Evolutionary conservation across 2,329 filamentous ascomycete genomes (phyloP), one percentile per base, ranked within the genome.

Genomic region (Verticillium longisporum): DNA sequence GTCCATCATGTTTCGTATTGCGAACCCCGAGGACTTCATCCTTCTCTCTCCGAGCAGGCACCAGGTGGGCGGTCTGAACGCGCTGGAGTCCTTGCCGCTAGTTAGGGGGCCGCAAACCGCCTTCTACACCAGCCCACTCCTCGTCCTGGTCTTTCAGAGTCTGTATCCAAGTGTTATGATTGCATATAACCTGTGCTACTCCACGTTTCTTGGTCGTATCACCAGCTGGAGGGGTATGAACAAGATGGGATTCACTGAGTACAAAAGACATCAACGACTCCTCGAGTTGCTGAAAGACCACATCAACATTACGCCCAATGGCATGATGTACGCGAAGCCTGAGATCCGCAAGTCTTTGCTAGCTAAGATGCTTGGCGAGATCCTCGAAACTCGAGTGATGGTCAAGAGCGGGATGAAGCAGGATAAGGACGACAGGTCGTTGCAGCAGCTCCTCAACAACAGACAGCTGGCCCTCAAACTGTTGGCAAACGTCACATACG

Each of bases 131-230:
- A 95, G 91, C 64, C 95, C 95, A 0, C 73, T 99, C 0, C 72
- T 99, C 3, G 95, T 99, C 0, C 80, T 99, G 6, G 95, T 99
- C 74, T 99, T 99, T 65, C 94, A 98, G 70, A 96, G 92, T 62
- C 77, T 99, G 56, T 99, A 99, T 66, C 95, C 95, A 0, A 97
- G 93, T 73, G 88, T 98, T 63, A 97, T 99, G 92, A 98, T 99
- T 70, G 95, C 95, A 0, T 98, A 99, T 78, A 99, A 99, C 70
- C 95, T 97, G 71, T 99, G 95, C 77, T 99, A 99, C 71, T 98
- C 95, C 0, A 99, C 95, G 0, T 99, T 93, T 67, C 81, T 98
- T 0, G 95, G 95, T 0, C 86, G 95, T 34, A 87, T 97, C 45
- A 85, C 87, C 33, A 86, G 87, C 67, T 97, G 94, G 94, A 86